phyloP scores from a whole-genome alignment of 371 early-diverging fungal genomes.

The Mucor velutinosus region DNA sequence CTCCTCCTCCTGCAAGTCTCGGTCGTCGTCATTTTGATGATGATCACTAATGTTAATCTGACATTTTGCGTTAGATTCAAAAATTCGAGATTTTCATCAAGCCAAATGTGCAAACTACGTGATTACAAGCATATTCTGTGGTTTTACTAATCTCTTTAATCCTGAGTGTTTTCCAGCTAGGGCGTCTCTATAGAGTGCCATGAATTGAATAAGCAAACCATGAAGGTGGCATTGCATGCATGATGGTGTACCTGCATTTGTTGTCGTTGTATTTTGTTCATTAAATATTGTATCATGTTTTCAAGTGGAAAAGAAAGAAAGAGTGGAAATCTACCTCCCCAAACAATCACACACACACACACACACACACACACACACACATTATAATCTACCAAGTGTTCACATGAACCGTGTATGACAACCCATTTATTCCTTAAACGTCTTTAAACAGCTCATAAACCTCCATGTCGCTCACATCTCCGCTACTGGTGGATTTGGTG shows the following conservation, averaged over 20 bases:
- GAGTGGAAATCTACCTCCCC: not conserved
- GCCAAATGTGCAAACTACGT: not conserved
- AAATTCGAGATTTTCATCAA: not conserved
- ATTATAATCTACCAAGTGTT: not conserved
- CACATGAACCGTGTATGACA: not conserved
- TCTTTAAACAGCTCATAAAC: constrained; percentile 26
- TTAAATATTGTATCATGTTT: not conserved
- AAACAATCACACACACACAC: too few species aligned
- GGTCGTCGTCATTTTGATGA: not conserved
- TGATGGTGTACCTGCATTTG: not conserved
- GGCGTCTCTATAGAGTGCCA: not conserved
- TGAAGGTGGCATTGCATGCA: not conserved
- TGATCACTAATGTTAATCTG: not conserved
- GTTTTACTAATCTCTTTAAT: not conserved
- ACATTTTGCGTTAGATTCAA: not conserved
- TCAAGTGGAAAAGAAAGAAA: not conserved
- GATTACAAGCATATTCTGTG: not conserved
- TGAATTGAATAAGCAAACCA: not conserved
- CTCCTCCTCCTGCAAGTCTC: not conserved
- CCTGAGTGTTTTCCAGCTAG: not conserved
- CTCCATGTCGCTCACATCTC: constrained; percentile 26
- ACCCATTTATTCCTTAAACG: constrained; percentile 1
- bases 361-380: too few species aligned
- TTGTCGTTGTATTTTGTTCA: not conserved
- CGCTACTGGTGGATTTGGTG: constrained; percentile 14